Conservation (phyloP, 805 yeast genomes). For the Ogataea paraovalis region DNA sequence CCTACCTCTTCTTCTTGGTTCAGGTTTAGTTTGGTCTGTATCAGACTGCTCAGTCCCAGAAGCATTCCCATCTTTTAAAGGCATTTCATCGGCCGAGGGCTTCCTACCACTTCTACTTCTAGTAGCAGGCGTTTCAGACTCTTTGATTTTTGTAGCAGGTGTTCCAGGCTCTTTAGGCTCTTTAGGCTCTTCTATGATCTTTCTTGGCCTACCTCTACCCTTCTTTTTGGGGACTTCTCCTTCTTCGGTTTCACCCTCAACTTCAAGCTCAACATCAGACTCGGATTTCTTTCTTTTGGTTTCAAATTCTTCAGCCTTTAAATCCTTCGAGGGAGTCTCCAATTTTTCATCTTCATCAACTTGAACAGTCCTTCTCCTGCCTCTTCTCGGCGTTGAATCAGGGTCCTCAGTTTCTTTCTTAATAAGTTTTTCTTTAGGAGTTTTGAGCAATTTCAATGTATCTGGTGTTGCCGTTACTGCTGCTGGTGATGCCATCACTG, state of each 20-base stretch:
- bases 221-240: slow-evolving; percentile 2
- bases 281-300: neutral
- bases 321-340: neutral
- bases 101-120: slow-evolving; percentile 7
- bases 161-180: slow-evolving; percentile 4
- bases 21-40: neutral
- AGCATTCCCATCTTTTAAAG: neutral
- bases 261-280: neutral
- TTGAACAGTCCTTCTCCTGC: neutral
- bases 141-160: no score
- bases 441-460: neutral
- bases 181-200: slow-evolving; percentile 2
- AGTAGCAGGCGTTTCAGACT: slow-evolving; percentile 3
- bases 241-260: neutral
- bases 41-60: neutral
- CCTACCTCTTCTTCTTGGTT: slow-evolving; percentile 1
- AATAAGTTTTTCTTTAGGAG: neutral
- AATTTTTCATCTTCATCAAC: slow-evolving; percentile 2
- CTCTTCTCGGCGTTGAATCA: slow-evolving; percentile 4
- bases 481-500: neutral
- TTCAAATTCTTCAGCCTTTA: neutral
- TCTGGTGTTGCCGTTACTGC: neutral
- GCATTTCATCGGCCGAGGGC: neutral
- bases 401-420: neutral
- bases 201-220: slow-evolving; percentile 5